Evolutionary conservation across 1,139 yeast genomes (phyloP).

Genomic region (Magnusiomyces paraingens): DNA sequence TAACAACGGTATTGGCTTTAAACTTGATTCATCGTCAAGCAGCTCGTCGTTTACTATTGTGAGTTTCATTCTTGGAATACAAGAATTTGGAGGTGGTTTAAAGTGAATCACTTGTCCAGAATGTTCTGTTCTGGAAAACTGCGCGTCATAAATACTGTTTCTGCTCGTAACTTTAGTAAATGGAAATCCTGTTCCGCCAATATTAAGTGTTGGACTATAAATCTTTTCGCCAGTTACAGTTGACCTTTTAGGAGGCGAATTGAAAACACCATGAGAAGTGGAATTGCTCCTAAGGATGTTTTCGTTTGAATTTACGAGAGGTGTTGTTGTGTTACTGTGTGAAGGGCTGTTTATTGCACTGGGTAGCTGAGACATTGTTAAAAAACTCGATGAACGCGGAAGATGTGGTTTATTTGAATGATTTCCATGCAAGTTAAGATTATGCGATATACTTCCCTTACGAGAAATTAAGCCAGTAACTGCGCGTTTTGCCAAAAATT

Average conservation of each 20-base stretch:
- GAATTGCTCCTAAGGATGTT: slow-evolving; percentile 3
- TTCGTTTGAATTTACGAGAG: slow-evolving; percentile 10
- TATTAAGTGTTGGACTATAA: slow-evolving; percentile 3
- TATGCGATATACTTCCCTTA: slow-evolving; percentile 1
- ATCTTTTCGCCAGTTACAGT: slow-evolving; percentile 9
- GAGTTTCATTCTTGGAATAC: slow-evolving; percentile 31
- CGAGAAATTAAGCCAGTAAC: slow-evolving; percentile 28
- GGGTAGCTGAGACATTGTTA: not conserved
- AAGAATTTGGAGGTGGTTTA: slow-evolving; percentile 1
- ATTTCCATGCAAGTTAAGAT: not conserved
- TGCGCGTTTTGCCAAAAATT: slow-evolving; percentile 21
- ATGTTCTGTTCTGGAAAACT: not conserved
- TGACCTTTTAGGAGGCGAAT: slow-evolving; percentile 17
- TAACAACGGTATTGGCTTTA: slow-evolving; percentile 35
- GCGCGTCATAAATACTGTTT: slow-evolving; percentile 19
- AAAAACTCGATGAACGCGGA: not conserved
- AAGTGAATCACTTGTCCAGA: slow-evolving; percentile 8
- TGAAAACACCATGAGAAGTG: slow-evolving; percentile 18
- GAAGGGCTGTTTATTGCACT: slow-evolving; percentile 5
- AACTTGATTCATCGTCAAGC: slow-evolving; percentile 42
- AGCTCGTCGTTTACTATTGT: slow-evolving; percentile 52
- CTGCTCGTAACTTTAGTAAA: slow-evolving; percentile 20
- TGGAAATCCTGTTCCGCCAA: slow-evolving; percentile 13
- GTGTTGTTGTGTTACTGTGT: slow-evolving; percentile 9
- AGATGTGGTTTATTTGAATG: not conserved